Evolutionary conservation across 2,329 filamentous ascomycete genomes (phyloP).

Genomic region (Malbranchea zuffiana): DNA sequence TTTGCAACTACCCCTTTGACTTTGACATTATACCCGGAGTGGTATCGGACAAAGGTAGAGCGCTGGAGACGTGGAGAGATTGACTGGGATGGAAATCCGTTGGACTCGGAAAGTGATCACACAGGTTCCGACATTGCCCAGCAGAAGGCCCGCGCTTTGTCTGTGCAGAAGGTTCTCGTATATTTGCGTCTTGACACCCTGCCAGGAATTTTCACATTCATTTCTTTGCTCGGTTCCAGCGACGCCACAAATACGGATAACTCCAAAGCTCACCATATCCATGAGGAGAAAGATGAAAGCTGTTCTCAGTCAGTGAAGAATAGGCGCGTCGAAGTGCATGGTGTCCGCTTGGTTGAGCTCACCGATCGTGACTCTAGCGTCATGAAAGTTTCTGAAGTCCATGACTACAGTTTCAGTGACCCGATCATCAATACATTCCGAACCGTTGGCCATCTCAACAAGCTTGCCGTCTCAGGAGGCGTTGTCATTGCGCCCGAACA

Average conservation of each 20-base stretch:
- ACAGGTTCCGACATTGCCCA: slow-evolving; percentile 28
- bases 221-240: slow-evolving; percentile 62
- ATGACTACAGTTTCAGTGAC: slow-evolving; percentile 61
- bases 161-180: slow-evolving; percentile 58
- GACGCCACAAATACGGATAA: slow-evolving; percentile 27
- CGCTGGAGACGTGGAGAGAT: slow-evolving; percentile 76
- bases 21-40: slow-evolving; percentile 60
- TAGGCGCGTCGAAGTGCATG: slow-evolving; percentile 59
- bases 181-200: slow-evolving; percentile 79
- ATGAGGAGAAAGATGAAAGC: slow-evolving; percentile 17
- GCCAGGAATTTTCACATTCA: slow-evolving; percentile 67
- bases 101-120: slow-evolving; percentile 35
- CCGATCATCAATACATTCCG: slow-evolving; percentile 86
- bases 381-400: slow-evolving; percentile 80
- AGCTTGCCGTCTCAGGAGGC: slow-evolving; percentile 69
- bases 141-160: slow-evolving; percentile 41
- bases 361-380: slow-evolving; percentile 90
- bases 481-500: slow-evolving; percentile 68
- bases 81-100: slow-evolving; percentile 64
- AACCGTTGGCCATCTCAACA: slow-evolving; percentile 74
- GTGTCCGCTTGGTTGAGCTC: slow-evolving; percentile 73
- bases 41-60: slow-evolving; percentile 63
- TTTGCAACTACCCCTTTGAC: slow-evolving; percentile 73
- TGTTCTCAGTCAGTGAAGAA: slow-evolving; percentile 14
- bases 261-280: slow-evolving; percentile 26